Base-by-base conservation (phyloP, 345 rosid genomes). In the Heritiera littoralis region DNA sequence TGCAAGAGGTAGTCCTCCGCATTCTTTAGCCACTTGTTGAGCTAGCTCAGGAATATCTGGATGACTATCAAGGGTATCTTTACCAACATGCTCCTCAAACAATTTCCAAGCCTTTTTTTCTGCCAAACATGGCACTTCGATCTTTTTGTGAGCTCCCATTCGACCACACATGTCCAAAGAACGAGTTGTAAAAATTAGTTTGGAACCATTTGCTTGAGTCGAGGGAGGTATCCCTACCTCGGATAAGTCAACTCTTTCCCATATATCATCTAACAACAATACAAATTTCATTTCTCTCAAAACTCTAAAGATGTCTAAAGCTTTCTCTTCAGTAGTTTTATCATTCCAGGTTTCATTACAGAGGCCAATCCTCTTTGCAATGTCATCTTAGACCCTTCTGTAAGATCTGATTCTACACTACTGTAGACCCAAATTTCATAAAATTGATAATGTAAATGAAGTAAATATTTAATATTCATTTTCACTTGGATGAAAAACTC, bases 1-100 rank as follows among this genome's bases (percentile, higher is more conserved):
- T 38, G 80, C 83, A 64, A 84, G 84, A 7, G 86, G 86, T 35
- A 84, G 45, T 18, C 86, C 78, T 1, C 12, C 12, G 52, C 81
- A 81, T 12, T 48, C 65, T 0, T 12, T 17, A 6, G 74, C 78
- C 45, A 82, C 45, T 63, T n/a, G 6, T 70, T 68, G 7, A 67
- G 79, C 78, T 5, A 81, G 13, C 11, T 3, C 6, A 13, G 4
- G 41, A 4, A 75, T 45, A 15, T 55, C 32, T 8, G 18, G 66
- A 46, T 81, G 74, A 2, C 51, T 40, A 7, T 7, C 86, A 5
- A 77, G 56, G 23, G 9, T 54, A 3, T 30, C 3, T 43, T 3
- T 1, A 14, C 66, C 55, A 14, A 81, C 30, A 1, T 67, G 0
- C 55, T 72, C 54, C 13, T 9, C 6, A 4, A 80, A 77, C 45